Percentiles rank a stretch among this genome's conserved stretches.
These are phyloP conservation scores for Aspergillus fructus DNA, from an alignment of 2,329 filamentous ascomycete species.

Conservation along the genomic window DNA sequence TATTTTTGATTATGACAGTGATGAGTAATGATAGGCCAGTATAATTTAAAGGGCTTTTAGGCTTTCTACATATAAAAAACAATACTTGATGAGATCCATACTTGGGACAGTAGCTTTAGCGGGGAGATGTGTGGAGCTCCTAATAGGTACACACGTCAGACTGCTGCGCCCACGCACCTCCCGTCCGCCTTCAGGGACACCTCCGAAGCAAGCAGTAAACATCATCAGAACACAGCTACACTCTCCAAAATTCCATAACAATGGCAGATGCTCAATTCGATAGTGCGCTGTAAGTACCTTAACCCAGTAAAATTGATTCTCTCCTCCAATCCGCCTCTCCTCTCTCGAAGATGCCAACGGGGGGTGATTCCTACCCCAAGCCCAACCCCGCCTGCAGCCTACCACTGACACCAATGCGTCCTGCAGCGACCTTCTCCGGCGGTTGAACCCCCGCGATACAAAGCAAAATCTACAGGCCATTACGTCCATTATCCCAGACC, in stretches of 20 bases:
- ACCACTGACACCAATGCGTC: constrained; percentile 25
- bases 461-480: constrained; percentile 83
- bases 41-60: constrained; percentile 9
- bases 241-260: constrained; percentile 20
- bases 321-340: background rate
- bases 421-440: constrained; percentile 89
- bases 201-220: constrained; percentile 16
- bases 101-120: background rate
- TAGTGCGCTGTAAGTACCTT: constrained; percentile 48
- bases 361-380: background rate
- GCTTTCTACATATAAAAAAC: constrained; percentile 4
- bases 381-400: constrained; percentile 25
- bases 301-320: background rate
- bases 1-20: constrained; percentile 31
- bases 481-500: constrained; percentile 81
- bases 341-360: background rate
- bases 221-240: constrained; percentile 19
- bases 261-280: constrained; percentile 52
- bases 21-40: constrained; percentile 19
- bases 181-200: constrained; percentile 15
- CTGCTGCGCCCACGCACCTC: constrained; percentile 18
- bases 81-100: no score
- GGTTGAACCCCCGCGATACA: constrained; percentile 92
- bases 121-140: background rate
- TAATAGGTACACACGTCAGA: constrained; percentile 10